Conservation (phyloP, 2,329 filamentous ascomycete genomes). For the Alternaria sp. region DNA sequence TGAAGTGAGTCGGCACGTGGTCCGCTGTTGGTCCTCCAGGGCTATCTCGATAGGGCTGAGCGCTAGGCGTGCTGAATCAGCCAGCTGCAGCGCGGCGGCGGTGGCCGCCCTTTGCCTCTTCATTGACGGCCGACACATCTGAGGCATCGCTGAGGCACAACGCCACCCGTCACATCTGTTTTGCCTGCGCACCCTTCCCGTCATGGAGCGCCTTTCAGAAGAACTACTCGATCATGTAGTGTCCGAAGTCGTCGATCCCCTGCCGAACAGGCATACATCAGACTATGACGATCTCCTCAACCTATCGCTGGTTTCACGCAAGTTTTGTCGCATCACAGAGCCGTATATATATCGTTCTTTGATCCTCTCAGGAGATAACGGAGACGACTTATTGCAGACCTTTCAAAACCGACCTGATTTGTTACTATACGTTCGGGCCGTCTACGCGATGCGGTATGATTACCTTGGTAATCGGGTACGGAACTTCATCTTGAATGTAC, state of each 20-base stretch:
- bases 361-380: neutral
- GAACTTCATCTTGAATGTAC: neutral
- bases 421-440: neutral
- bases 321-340: slow-evolving; percentile 11
- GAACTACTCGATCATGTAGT: slow-evolving; percentile 17
- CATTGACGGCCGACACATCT: neutral
- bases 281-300: slow-evolving; percentile 5
- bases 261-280: neutral
- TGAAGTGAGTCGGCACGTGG: neutral
- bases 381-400: neutral
- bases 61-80: slow-evolving; percentile 4
- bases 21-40: neutral
- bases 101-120: neutral
- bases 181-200: neutral
- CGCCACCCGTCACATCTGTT: neutral
- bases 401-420: neutral
- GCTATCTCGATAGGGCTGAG: neutral
- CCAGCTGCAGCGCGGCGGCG: neutral
- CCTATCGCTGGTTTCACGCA: slow-evolving; percentile 11
- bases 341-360: slow-evolving; percentile 11
- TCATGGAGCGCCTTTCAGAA: slow-evolving; percentile 14
- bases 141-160: neutral
- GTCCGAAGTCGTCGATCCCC: neutral
- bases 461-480: neutral
- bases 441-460: neutral